A percentile compares a stretch with the other conserved stretches of the same genome.
Evolutionary conservation across 2,329 filamentous ascomycete genomes (phyloP).

Genomic region (Alternaria solani): DNA sequence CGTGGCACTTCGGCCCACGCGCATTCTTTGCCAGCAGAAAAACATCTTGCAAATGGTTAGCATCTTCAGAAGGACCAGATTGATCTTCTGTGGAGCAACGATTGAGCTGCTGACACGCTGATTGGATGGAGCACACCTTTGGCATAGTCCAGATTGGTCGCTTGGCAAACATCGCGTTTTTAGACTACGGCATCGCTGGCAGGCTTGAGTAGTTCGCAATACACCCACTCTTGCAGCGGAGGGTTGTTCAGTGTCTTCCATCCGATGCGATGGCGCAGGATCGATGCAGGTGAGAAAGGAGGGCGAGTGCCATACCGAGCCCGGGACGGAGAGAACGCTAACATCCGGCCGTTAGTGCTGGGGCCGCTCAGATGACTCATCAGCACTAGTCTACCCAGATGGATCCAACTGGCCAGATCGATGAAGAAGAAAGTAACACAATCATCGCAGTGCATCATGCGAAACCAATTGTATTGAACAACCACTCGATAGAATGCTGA

Average conservation of each 20-base stretch:
- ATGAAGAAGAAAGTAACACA: neutral
- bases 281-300: neutral
- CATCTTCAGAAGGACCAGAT: neutral
- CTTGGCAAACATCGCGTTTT: constrained; percentile 48
- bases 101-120: neutral
- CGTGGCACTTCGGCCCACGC: constrained; percentile 44
- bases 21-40: constrained; percentile 37
- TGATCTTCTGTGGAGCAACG: neutral
- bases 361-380: neutral
- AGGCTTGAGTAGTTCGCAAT: constrained; percentile 41
- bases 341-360: constrained; percentile 8
- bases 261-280: constrained; percentile 17
- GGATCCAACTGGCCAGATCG: neutral
- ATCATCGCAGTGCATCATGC: neutral
- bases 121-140: constrained; percentile 32
- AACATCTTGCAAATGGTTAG: constrained; percentile 32
- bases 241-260: constrained; percentile 36
- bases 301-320: neutral
- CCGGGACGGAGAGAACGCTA: constrained; percentile 18
- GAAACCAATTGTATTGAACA: neutral
- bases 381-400: no score
- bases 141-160: constrained; percentile 37
- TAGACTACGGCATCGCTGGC: constrained; percentile 44
- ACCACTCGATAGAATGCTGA: neutral
- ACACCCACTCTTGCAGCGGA: constrained; percentile 18